phyloP scores from a whole-genome alignment of 2,329 filamentous ascomycete species.

The Pyrenochaeta sp. region DNA sequence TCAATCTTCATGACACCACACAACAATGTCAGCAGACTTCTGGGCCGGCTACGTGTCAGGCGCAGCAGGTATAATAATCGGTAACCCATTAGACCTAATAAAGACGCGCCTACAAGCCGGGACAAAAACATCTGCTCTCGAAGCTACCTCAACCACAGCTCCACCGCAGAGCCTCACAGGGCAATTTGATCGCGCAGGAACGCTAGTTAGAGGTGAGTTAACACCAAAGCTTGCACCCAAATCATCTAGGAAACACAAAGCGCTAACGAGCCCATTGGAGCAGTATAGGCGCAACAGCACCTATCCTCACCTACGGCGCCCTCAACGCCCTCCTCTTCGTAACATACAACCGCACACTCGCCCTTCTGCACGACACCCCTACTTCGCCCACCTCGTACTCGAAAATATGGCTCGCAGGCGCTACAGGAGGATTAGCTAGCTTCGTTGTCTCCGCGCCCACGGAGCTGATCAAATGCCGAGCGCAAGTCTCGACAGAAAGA shows the following conservation, averaged over 20 bases:
- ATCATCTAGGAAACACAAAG: too few species aligned
- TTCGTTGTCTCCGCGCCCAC: conserved; percentile 89
- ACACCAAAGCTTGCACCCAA: neutral
- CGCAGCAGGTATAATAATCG: conserved; percentile 83
- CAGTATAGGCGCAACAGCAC: conserved; percentile 76
- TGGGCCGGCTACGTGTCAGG: conserved; percentile 93
- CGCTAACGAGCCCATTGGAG: conserved; percentile 12
- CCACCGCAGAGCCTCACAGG: conserved; percentile 31
- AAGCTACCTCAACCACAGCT: conserved; percentile 14
- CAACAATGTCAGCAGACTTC: conserved; percentile 82
- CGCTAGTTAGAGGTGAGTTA: conserved; percentile 47
- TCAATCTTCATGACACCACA: conserved; percentile 1
- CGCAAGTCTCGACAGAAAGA: conserved; percentile 67
- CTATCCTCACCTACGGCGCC: conserved; percentile 87
- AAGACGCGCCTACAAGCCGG: conserved; percentile 84
- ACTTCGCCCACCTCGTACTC: conserved; percentile 52
- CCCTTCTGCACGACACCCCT: conserved; percentile 58
- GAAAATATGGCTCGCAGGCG: conserved; percentile 81
- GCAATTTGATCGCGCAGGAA: conserved; percentile 49
- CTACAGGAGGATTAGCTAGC: conserved; percentile 81
- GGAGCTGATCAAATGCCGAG: conserved; percentile 88
- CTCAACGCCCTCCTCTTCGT: conserved; percentile 91
- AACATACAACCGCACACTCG: conserved; percentile 85
- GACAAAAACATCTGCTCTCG: conserved; percentile 17
- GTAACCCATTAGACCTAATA: conserved; percentile 83